Conservation (phyloP, 2,329 filamentous ascomycete species). For the Penicillium sp. region DNA sequence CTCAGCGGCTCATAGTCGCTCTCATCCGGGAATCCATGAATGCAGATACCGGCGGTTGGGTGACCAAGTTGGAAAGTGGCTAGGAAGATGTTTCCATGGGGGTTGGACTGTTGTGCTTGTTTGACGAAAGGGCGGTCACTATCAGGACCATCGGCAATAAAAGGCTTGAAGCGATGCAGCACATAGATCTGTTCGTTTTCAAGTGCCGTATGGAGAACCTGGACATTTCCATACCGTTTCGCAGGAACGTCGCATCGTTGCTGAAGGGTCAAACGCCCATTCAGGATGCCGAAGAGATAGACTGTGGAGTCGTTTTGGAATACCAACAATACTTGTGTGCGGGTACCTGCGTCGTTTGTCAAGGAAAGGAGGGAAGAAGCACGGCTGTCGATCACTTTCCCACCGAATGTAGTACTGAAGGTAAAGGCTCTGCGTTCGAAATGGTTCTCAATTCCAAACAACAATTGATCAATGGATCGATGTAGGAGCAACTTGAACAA, state of each 20-base stretch:
- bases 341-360: conserved; percentile 12
- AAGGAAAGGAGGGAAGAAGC: conserved; percentile 36
- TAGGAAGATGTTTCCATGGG: conserved; percentile 27
- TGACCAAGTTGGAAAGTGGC: conserved; percentile 24
- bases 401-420: conserved; percentile 22
- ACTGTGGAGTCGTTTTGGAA: conserved; percentile 31
- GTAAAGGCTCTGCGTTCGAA: conserved; percentile 25
- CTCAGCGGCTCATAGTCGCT: conserved; percentile 31
- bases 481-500: conserved; percentile 35
- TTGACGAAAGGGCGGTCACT: conserved; percentile 33
- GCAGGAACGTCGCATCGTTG: conserved; percentile 23
- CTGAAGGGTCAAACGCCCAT: conserved; percentile 17
- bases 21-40: conserved; percentile 32
- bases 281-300: conserved; percentile 24
- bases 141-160: conserved; percentile 19
- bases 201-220: conserved; percentile 35
- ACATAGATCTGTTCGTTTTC: conserved; percentile 27
- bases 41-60: conserved; percentile 10
- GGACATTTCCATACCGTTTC: conserved; percentile 25
- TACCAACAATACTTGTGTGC: conserved; percentile 27
- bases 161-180: conserved; percentile 33
- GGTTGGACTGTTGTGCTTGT: conserved; percentile 27
- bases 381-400: conserved; percentile 29
- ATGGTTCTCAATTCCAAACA: conserved; percentile 39
- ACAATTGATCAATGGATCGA: conserved; percentile 27